Evolutionary conservation across 495 filamentous ascomycete species (phyloP), one percentile per base, ranked within the genome.

Genomic region (Daldinia childiae): DNA sequence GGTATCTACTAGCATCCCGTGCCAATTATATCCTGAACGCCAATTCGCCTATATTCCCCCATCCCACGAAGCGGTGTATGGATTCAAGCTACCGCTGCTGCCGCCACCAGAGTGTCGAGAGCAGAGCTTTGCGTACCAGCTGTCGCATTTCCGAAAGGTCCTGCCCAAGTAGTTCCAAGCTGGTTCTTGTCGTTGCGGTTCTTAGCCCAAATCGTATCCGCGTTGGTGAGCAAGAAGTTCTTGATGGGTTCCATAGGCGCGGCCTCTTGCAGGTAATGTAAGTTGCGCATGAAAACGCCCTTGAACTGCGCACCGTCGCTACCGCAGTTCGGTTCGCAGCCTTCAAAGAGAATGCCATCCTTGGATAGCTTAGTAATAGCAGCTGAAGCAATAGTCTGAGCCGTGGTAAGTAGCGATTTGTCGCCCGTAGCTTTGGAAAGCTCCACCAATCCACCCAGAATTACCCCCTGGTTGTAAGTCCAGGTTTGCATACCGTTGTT

Each of bases 391-490:
- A 94, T 92, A 29, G 71, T 74, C 29, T 82, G 79, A n/a, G 92
- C 92, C 1, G 83, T 77, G 21, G 73, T 69, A 11, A 93, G 78
- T 26, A 86, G 84, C n/a, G 82, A 79, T 12, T 64, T 14, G 71
- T 91, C 84, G 0, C 83, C 81, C 1, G 83, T 82, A 1, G 88
- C 89, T 63, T 77, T 80, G 75, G 83, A 78, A 56, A 93, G 81
- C 78, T 93, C 91, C 50, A 90, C 87, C 1, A 93, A 83, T 0
- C 84, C 92, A 14, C 91, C 91, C 12, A 94, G 83, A 38, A 94
- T 82, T 29, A 93, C 90, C 39, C 91, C 92, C 79, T 95, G 92
- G 80, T 93, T 95, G 81, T 95, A 95, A 0, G 90, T 88, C 87
- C 88, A 94, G 52, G 88, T 86, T 7, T 84, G 83, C 36, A 79